These are phyloP conservation scores for Metarhizium brunneum DNA, from an alignment of 2,329 filamentous ascomycete genomes.

Conservation along the genomic window DNA sequence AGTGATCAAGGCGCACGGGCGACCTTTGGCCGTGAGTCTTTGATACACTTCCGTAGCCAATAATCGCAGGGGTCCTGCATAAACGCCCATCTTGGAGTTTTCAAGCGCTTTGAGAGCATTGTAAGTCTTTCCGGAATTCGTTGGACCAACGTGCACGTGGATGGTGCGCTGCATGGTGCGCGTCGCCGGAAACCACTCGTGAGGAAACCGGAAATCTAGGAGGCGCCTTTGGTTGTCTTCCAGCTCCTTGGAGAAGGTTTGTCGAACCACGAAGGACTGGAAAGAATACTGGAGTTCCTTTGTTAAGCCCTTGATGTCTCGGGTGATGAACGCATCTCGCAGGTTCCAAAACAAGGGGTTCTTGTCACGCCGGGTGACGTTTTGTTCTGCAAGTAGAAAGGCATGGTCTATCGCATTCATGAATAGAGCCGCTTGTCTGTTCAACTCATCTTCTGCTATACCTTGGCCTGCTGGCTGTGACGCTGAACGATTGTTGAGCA, in stretches of 20 bases:
- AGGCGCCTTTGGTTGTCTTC: conserved; percentile 53
- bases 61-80: conserved; percentile 80
- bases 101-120: conserved; percentile 82
- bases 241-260: conserved; percentile 46
- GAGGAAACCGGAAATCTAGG: conserved; percentile 78
- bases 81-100: conserved; percentile 65
- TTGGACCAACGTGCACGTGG: conserved; percentile 90
- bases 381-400: conserved; percentile 32
- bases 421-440: conserved; percentile 36
- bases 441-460: conserved; percentile 29
- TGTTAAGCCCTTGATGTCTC: conserved; percentile 39
- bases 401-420: conserved; percentile 33
- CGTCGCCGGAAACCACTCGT: conserved; percentile 87
- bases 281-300: conserved; percentile 60
- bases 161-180: conserved; percentile 71
- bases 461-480: conserved; percentile 16
- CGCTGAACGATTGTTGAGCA: conserved; percentile 21
- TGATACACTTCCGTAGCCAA: conserved; percentile 92
- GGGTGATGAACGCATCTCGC: conserved; percentile 48
- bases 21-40: conserved; percentile 72
- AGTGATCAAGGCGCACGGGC: conserved; percentile 71
- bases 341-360: conserved; percentile 51
- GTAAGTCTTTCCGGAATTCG: conserved; percentile 97
- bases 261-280: conserved; percentile 52
- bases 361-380: conserved; percentile 26